These are phyloP conservation scores for Aspergillus asperescens DNA, from an alignment of 495 filamentous ascomycete species.

Conservation along the genomic window DNA sequence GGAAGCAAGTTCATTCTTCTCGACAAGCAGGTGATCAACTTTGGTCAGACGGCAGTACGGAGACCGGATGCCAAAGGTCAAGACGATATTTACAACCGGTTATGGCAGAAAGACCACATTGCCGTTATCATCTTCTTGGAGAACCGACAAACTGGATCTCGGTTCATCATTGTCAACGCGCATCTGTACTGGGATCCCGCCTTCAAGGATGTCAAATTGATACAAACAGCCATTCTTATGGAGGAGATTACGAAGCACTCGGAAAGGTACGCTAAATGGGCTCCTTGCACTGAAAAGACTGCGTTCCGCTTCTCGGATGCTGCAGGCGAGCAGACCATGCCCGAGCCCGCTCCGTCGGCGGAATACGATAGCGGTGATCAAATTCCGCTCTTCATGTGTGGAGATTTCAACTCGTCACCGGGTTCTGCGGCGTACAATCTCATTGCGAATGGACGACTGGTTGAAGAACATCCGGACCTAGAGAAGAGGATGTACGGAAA, in stretches of 20 bases:
- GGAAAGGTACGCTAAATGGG: conserved; percentile 72
- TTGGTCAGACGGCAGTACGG: conserved; percentile 85
- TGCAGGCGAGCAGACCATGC: conserved; percentile 47
- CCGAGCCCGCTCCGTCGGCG: conserved; percentile 58
- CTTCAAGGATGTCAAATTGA: conserved; percentile 86
- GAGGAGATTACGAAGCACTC: conserved; percentile 79
- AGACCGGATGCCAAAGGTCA: conserved; percentile 91
- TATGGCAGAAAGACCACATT: conserved; percentile 97
- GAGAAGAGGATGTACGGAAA: conserved; percentile 73
- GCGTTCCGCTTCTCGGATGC: conserved; percentile 59
- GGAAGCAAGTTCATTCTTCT: conserved; percentile 83
- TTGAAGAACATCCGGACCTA: conserved; percentile 71
- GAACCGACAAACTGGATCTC: conserved; percentile 77
- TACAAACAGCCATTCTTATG: conserved; percentile 92
- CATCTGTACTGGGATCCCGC: conserved; percentile 92
- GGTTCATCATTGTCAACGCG: conserved; percentile 86
- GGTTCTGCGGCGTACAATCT: conserved; percentile 87
- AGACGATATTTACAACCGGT: conserved; percentile 92
- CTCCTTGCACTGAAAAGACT: conserved; percentile 73
- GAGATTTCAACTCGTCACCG: conserved; percentile 88
- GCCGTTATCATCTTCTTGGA: conserved; percentile 86
- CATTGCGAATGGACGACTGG: conserved; percentile 66
- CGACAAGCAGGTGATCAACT: conserved; percentile 89
- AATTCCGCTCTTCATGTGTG: conserved; percentile 86
- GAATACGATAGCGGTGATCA: conserved; percentile 79